Percentiles rank a stretch among this genome's conserved stretches.
Conservation (phyloP, 1,139 yeast genomes). For the Kurtzmaniella natalensis region DNA sequence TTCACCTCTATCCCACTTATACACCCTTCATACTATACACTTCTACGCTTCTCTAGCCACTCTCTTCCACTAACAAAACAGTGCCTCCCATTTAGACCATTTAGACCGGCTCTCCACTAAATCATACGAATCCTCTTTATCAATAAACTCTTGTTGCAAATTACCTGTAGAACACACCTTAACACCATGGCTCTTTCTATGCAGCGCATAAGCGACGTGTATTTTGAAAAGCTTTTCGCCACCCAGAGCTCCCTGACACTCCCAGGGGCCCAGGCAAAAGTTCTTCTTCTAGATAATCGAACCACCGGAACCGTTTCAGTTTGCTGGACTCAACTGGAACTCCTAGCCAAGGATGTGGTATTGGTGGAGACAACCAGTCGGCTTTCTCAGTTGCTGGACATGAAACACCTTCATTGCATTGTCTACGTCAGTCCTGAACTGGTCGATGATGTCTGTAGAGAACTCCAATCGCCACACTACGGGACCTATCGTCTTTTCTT, state of each 20-base stretch:
- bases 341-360: constrained; percentile 76
- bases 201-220: neutral
- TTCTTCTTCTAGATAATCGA: constrained; percentile 69
- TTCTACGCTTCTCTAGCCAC: too few species aligned
- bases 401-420: constrained; percentile 82
- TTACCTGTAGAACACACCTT: too few species aligned
- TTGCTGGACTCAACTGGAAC: constrained; percentile 81
- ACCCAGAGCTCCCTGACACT: constrained; percentile 12
- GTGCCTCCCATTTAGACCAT: too few species aligned
- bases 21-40: too few species aligned
- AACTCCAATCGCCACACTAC: constrained; percentile 75
- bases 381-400: constrained; percentile 53
- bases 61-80: too few species aligned
- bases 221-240: constrained; percentile 8
- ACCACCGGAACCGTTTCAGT: constrained; percentile 84
- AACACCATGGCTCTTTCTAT: neutral
- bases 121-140: too few species aligned
- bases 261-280: constrained; percentile 53
- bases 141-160: too few species aligned
- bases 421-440: constrained; percentile 79
- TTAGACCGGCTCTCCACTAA: too few species aligned
- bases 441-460: constrained; percentile 55
- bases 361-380: constrained; percentile 71
- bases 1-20: too few species aligned
- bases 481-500: constrained; percentile 71